Percentiles rank a stretch among this genome's conserved stretches.
Conservation (phyloP, 345 rosid genomes). For the Passiflora organensis region DNA sequence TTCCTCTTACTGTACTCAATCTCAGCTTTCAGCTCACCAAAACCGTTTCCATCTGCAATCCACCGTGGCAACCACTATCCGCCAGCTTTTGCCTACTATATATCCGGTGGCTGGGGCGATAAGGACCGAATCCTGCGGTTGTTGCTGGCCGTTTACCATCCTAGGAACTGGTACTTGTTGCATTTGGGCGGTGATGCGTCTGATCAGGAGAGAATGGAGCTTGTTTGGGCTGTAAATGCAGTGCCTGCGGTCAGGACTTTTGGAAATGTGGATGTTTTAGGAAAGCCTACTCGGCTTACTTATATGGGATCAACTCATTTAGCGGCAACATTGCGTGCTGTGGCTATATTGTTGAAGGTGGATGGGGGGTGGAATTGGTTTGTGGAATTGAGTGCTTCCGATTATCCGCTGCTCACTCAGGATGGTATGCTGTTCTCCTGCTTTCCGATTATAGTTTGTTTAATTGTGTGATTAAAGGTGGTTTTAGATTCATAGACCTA, state of each 20-base stretch:
- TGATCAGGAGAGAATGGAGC: conserved; percentile 57
- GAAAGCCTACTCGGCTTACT: conserved; percentile 62
- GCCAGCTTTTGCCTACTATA: conserved; percentile 68
- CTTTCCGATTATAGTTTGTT: neutral
- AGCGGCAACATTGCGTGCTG: conserved; percentile 70
- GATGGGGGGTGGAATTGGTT: conserved; percentile 92
- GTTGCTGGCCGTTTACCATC: conserved; percentile 87
- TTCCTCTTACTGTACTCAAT: conserved; percentile 71
- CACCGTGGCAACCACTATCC: conserved; percentile 79
- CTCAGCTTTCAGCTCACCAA: conserved; percentile 67
- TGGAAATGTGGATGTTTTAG: conserved; percentile 89
- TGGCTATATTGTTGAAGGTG: conserved; percentile 66
- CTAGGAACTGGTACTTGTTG: conserved; percentile 82
- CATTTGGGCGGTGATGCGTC: conserved; percentile 80
- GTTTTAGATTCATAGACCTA: neutral
- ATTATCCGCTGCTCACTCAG: conserved; percentile 90
- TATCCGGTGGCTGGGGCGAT: conserved; percentile 73
- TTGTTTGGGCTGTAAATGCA: conserved; percentile 52
- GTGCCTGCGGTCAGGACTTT: conserved; percentile 67
- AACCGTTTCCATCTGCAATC: conserved; percentile 57
- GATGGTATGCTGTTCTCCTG: conserved; percentile 51
- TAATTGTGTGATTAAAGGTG: neutral
- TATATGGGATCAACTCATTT: conserved; percentile 72
- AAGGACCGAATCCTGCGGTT: conserved; percentile 68
- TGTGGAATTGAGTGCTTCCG: conserved; percentile 71